These are phyloP conservation scores for Blepharisma japonicum DNA, from an alignment of 73 alveolate genomes.

Conservation along the genomic window DNA sequence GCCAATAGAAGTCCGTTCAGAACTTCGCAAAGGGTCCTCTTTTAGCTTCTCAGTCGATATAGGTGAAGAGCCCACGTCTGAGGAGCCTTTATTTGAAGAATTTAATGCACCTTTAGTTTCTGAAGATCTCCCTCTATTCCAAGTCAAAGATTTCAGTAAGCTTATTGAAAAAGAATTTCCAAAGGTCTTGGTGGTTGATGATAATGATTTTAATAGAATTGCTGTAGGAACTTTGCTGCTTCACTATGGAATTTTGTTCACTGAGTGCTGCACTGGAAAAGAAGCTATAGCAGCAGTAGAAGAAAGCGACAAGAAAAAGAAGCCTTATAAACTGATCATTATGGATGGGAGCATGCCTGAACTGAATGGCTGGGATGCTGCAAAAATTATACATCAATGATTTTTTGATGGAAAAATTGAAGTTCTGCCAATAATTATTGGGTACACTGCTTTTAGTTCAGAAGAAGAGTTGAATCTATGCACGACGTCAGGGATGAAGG, in stretches of 20 bases:
- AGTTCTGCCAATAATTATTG: neutral
- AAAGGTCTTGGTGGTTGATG: constrained; percentile 22
- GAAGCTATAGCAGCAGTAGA: constrained; percentile 24
- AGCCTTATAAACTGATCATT: neutral
- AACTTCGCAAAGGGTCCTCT: neutral
- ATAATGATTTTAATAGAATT: constrained; percentile 26
- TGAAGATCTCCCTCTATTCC: neutral
- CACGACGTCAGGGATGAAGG: constrained; percentile 5
- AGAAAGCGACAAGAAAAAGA: neutral
- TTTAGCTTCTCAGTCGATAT: neutral
- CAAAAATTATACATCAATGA: neutral
- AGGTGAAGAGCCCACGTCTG: neutral
- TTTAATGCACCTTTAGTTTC: neutral
- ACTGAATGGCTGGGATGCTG: neutral
- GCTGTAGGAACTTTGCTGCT: constrained; percentile 11
- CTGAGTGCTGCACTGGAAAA: constrained; percentile 15
- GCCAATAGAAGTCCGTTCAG: neutral
- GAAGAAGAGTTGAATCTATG: neutral
- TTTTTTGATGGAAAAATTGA: neutral
- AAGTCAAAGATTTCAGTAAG: neutral
- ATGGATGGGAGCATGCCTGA: constrained; percentile 5
- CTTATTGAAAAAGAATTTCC: neutral
- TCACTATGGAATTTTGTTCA: neutral
- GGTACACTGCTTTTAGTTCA: neutral
- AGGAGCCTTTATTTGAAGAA: neutral